Conservation (phyloP, 371 early-diverging fungal species). For the Haplosporangium sp. region DNA sequence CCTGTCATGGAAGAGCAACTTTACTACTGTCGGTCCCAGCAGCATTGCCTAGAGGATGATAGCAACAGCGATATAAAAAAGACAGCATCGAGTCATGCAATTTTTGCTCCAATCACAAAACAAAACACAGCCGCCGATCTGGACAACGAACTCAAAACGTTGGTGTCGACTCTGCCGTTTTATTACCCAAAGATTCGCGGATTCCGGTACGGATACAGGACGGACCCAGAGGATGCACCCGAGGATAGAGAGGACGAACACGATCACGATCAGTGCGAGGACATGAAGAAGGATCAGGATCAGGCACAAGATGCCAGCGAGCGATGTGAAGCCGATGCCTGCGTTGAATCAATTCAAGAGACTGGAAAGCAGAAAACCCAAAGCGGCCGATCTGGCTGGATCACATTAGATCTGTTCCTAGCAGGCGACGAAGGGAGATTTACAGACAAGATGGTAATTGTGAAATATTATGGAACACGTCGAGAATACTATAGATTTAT, state of each 20-base stretch:
- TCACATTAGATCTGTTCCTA: constrained; percentile 43
- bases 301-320: not conserved
- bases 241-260: constrained; percentile 22
- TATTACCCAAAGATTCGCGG: constrained; percentile 77
- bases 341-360: too few species aligned
- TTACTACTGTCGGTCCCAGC: constrained; percentile 45
- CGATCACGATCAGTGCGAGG: constrained; percentile 4
- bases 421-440: constrained; percentile 51
- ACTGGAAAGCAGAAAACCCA: too few species aligned
- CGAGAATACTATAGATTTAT: constrained; percentile 2
- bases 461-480: too few species aligned
- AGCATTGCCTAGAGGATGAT: not conserved
- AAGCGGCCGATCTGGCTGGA: constrained; percentile 38
- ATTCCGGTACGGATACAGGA: constrained; percentile 60
- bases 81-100: constrained; percentile 15
- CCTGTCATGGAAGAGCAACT: constrained; percentile 58
- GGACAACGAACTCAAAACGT: constrained; percentile 10
- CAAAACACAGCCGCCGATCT: constrained; percentile 1
- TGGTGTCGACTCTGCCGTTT: constrained; percentile 64
- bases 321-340: not conserved
- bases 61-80: not conserved
- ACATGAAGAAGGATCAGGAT: constrained; percentile 8
- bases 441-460: constrained; percentile 64
- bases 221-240: constrained; percentile 35
- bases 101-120: constrained; percentile 27